A percentile compares a stretch with the other conserved stretches of the same genome.
Evolutionary conservation across 2,329 filamentous ascomycete species (phyloP).

Genomic region (Didymella glomerata): DNA sequence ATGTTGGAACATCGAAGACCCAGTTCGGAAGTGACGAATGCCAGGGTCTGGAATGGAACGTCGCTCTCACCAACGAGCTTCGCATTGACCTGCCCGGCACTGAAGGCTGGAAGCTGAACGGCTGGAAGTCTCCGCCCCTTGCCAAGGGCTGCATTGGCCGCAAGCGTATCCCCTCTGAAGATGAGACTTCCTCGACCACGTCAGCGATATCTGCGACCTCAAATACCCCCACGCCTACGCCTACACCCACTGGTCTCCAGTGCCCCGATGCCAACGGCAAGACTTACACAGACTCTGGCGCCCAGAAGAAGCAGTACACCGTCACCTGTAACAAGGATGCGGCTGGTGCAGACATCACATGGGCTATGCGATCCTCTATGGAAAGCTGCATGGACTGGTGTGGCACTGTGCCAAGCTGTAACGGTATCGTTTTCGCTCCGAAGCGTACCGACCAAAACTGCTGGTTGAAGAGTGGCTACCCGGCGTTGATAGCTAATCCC

Average conservation of each 20-base stretch:
- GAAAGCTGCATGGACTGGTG: slow-evolving; percentile 18
- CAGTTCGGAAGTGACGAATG: slow-evolving; percentile 16
- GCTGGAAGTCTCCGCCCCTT: slow-evolving; percentile 12
- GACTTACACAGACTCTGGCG: slow-evolving; percentile 10
- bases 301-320: slow-evolving; percentile 12
- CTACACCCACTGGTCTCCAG: slow-evolving; percentile 6
- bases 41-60: slow-evolving; percentile 19
- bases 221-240: neutral
- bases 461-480: slow-evolving; percentile 14
- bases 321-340: slow-evolving; percentile 13
- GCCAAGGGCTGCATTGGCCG: slow-evolving; percentile 19
- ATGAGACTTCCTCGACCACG: slow-evolving; percentile 1
- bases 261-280: slow-evolving; percentile 9
- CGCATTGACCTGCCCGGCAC: slow-evolving; percentile 13
- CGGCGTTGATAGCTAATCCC: slow-evolving; percentile 1
- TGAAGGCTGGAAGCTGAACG: slow-evolving; percentile 11
- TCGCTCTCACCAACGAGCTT: slow-evolving; percentile 18
- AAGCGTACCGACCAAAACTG: slow-evolving; percentile 9
- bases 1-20: slow-evolving; percentile 14
- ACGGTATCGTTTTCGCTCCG: slow-evolving; percentile 8
- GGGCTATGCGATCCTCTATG: slow-evolving; percentile 3
- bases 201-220: neutral
- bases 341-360: slow-evolving; percentile 8
- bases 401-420: slow-evolving; percentile 9
- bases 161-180: slow-evolving; percentile 1